Percentiles rank a stretch among this genome's conserved stretches.
phyloP scores from a whole-genome alignment of 208 protist genomes.

The Crithidia fasciculata region DNA sequence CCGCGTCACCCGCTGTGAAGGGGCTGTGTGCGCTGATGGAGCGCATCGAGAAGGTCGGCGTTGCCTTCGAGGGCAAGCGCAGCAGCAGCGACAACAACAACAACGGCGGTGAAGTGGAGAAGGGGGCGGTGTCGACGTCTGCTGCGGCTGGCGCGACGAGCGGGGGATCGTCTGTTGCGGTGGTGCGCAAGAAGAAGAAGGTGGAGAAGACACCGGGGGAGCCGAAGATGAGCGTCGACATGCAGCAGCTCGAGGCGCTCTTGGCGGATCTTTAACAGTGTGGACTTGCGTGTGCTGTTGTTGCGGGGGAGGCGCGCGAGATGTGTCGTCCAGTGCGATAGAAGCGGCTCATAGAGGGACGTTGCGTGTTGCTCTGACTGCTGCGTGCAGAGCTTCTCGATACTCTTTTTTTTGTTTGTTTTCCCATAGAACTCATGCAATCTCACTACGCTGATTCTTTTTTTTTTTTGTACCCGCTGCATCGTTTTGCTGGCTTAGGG shows the following conservation, averaged over 20 bases:
- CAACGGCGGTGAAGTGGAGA: background rate
- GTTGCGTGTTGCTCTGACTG: too few relatives aligned
- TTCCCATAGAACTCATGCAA: background rate
- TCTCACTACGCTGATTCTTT: too few relatives aligned
- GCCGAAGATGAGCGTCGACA: constrained; percentile 24
- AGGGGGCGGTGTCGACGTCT: background rate
- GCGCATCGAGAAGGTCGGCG: constrained; percentile 35
- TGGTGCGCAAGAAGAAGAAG: constrained; percentile 83
- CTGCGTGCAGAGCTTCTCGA: background rate
- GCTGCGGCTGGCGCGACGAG: background rate
- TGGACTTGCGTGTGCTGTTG: background rate
- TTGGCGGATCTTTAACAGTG: constrained; percentile 25
- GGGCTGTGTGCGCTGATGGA: constrained; percentile 43
- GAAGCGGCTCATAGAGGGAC: background rate
- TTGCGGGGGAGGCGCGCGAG: background rate
- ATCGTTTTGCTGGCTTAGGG: too few relatives aligned
- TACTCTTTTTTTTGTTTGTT: background rate
- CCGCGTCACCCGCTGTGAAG: constrained; percentile 45
- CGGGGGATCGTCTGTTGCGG: constrained; percentile 26
- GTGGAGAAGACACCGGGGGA: constrained; percentile 29
- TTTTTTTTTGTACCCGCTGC: too few relatives aligned
- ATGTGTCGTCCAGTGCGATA: background rate
- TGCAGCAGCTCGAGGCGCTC: constrained; percentile 39
- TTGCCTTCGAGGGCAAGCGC: constrained; percentile 32
- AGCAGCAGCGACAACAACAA: constrained; percentile 8